Conservation (phyloP, 441 rosid species). For the Adansonia grandidieri region DNA sequence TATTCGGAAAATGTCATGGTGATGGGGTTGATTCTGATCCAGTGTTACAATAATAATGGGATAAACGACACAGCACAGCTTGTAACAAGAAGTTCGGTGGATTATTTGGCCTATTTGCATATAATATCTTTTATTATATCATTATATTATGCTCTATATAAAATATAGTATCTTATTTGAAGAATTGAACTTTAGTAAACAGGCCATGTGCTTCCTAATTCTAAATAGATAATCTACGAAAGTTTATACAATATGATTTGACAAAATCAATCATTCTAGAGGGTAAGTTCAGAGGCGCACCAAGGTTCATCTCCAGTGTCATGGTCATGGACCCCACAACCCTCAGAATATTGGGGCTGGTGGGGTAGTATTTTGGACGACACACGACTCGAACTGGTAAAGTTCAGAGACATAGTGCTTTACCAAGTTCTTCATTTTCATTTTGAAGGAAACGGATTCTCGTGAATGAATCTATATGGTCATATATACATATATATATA, state of each 20-base stretch:
- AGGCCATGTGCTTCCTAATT: slow-evolving; percentile 13
- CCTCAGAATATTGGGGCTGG: too few species aligned
- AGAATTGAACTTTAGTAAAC: neutral
- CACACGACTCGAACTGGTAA: neutral
- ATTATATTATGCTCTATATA: neutral
- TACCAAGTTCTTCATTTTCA: neutral
- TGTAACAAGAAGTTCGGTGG: neutral
- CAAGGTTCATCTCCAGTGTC: neutral
- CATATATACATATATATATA: too few species aligned
- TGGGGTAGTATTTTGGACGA: neutral
- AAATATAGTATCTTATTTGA: neutral
- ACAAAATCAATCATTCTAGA: neutral
- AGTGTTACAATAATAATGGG: too few species aligned
- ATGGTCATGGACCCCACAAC: neutral
- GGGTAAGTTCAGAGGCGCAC: neutral
- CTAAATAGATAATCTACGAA: neutral
- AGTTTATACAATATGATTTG: neutral
- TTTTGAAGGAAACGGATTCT: neutral
- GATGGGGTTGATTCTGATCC: neutral
- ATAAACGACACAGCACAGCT: neutral
- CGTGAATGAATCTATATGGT: neutral
- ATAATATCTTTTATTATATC: neutral
- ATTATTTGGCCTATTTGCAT: slow-evolving; percentile 1
- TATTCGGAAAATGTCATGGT: neutral
- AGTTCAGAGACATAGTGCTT: neutral